phyloP scores from a whole-genome alignment of 2,329 filamentous ascomycete genomes.

The Colletotrichum coccodes region DNA sequence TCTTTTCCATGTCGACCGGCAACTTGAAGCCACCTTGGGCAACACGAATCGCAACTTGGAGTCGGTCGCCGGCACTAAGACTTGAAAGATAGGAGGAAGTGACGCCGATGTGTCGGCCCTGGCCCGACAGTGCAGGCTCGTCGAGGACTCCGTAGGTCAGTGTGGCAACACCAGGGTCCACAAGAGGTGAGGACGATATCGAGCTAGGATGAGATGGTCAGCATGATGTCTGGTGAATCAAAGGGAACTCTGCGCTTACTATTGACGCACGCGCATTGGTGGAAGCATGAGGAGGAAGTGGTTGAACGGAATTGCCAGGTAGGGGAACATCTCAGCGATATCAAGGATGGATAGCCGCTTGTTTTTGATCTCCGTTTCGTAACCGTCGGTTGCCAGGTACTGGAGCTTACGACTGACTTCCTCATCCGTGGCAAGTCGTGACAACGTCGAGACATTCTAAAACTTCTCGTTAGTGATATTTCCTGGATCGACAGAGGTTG shows the following conservation, averaged over 20 bases:
- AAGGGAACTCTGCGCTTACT: conserved; percentile 32
- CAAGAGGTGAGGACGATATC: conserved; percentile 76
- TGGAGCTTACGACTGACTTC: conserved; percentile 43
- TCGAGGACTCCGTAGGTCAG: conserved; percentile 73
- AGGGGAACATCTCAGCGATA: conserved; percentile 66
- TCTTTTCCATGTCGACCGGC: conserved; percentile 89
- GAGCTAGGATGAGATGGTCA: conserved; percentile 48
- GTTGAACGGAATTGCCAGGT: conserved; percentile 64
- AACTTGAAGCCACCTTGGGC: conserved; percentile 75
- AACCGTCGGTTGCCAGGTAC: conserved; percentile 48
- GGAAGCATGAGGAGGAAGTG: conserved; percentile 72
- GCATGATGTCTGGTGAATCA: not conserved
- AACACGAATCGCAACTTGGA: conserved; percentile 60
- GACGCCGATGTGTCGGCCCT: conserved; percentile 65
- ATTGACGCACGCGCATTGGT: conserved; percentile 61
- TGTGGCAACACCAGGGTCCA: conserved; percentile 62
- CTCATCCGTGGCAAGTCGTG: conserved; percentile 45
- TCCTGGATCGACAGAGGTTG: not conserved
- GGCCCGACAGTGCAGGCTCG: conserved; percentile 57
- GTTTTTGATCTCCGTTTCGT: conserved; percentile 49
- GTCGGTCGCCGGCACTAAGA: conserved; percentile 53
- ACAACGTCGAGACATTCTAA: conserved; percentile 50
- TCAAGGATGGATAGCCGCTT: conserved; percentile 69
- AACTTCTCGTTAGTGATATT: conserved; percentile 33
- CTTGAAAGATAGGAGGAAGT: conserved; percentile 69